Base-by-base conservation (phyloP, 352 stramenopile species). In the Globisporangium orthogonon region DNA sequence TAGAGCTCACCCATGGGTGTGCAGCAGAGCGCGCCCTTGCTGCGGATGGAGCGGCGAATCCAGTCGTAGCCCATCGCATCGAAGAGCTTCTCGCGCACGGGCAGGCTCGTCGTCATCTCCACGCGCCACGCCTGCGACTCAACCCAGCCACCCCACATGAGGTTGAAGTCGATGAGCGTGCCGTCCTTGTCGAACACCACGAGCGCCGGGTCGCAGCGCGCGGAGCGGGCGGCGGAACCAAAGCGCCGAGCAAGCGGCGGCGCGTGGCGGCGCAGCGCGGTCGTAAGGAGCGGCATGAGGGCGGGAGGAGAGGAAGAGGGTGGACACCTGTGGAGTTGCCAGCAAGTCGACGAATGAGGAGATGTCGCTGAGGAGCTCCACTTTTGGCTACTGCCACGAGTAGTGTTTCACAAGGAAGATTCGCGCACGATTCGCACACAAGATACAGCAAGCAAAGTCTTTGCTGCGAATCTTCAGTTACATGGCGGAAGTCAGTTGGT, bases 141-240 rank as follows among this genome's bases (percentile, higher is more conserved):
- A 56, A 93, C 77, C 83, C 83, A 95, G 46, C 79, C 78, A 54
- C 82, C 83, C 86, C 86, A 95, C 86, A 94, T 95, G 69, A 89
- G 74, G 56, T 90, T 92, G 58, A 95, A 95, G 65, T 95, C 86
- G 58, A 95, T 94, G 52, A 95, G 81, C 57, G 86, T 95, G 61
- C 86, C 86, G 58, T 95, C 86, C 70, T 95, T 95, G 68, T 95
- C 84, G 45, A 95, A 95, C 45, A 95, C 74, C 46, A 95, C 86
- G 35, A 95, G 84, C 50, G 77, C 70, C 15, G 81, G 83, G 31
- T 73, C 67, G 62, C 74, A 85, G 10, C 74, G 74, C 15, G 65
- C 65, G 6, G 41, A 48, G 10, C 74, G 74, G 13, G 65, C 65
- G 6, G 41, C 47, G 6, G 41, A 18, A 17, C 41, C 17, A 0